Evolutionary conservation across 1,139 yeast genomes (phyloP), one percentile per base, ranked within the genome.

Genomic region (Eremothecium cymbalariae): DNA sequence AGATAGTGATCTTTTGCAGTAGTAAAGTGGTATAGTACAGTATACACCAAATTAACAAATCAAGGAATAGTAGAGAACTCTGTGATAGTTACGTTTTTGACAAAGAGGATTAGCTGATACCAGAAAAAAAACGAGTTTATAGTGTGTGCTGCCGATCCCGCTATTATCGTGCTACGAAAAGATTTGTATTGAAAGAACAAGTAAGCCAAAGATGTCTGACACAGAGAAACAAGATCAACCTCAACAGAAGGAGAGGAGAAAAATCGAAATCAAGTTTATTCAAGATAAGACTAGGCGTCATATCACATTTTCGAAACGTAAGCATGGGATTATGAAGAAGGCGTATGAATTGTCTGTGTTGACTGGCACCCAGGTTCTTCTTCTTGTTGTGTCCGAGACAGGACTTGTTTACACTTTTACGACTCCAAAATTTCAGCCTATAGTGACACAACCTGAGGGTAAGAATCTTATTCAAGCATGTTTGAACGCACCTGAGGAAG

Each of bases 381-480:
- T 90, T 41, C 72, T 90, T 50, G 98, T 93, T 40, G 97, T 90
- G 26, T 81, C 94, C 35, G 98, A 90, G 62, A 90, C 98, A 14
- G 98, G 98, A 6, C 75, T 90, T 45, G 98, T 90, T 42, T 93
- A 90, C 62, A 90, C 98, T n/a, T 90, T 90, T 60, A 88, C 97
- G 36, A 93, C 98, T 6, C 98, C 98, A 38, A 90, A 90, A 62
- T 74, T 90, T 54, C 98, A 93, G 62, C 98, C 98, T 9, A 73
- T 90, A 50, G 98, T 90, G 37, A 90, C 97, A 23, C 88, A 90
- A 62, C 80, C 94, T 29, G 98, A 90, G 64, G 98, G 98, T 47
- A 88, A 90, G 62, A 86, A 86, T 60, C 72, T 90, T 54, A 90
- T 90, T 56, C 97, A 90, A 67, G 95, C 96, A 9, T 90, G 98